Percentiles rank a stretch among this genome's conserved stretches.
phyloP scores from a whole-genome alignment of 176 grass and related monocot species.

The Pontederia crassipes region DNA sequence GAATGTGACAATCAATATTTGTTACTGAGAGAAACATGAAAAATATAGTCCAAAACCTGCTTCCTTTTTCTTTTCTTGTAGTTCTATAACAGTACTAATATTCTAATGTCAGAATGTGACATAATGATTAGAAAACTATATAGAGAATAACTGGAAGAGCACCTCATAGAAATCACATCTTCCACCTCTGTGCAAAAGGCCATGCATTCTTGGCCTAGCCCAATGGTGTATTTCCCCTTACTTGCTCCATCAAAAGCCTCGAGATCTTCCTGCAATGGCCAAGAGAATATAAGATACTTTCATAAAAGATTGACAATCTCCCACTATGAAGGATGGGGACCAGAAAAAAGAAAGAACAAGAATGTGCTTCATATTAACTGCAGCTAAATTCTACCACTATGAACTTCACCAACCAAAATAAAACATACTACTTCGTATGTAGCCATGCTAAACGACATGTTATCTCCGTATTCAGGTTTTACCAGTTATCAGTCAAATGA shows the following conservation, averaged over 20 bases:
- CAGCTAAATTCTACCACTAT: too few relatives aligned
- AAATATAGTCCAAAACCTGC: too few relatives aligned
- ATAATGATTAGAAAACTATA: not conserved
- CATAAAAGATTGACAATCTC: not conserved
- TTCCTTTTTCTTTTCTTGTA: too few relatives aligned
- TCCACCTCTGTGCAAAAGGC: conserved; percentile 83
- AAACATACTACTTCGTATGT: too few relatives aligned
- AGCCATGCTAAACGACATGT: too few relatives aligned
- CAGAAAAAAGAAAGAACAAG: not conserved
- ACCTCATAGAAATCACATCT: conserved; percentile 99
- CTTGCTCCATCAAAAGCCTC: conserved; percentile 78
- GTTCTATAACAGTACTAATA: too few relatives aligned
- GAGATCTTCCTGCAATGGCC: conserved; percentile 57
- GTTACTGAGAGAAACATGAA: conserved; percentile 12
- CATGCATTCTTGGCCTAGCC: conserved; percentile 95
- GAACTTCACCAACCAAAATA: too few relatives aligned
- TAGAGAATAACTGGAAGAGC: not conserved
- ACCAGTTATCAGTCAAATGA: too few relatives aligned
- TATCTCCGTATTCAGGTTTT: too few relatives aligned
- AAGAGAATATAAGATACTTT: not conserved
- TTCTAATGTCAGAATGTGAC: not conserved
- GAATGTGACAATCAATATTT: not conserved
- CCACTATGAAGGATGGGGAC: not conserved
- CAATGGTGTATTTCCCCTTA: conserved; percentile 95
- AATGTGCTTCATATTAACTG: not conserved